Conservation (phyloP, 2,329 filamentous ascomycete genomes). For the Xylaria sp. region DNA sequence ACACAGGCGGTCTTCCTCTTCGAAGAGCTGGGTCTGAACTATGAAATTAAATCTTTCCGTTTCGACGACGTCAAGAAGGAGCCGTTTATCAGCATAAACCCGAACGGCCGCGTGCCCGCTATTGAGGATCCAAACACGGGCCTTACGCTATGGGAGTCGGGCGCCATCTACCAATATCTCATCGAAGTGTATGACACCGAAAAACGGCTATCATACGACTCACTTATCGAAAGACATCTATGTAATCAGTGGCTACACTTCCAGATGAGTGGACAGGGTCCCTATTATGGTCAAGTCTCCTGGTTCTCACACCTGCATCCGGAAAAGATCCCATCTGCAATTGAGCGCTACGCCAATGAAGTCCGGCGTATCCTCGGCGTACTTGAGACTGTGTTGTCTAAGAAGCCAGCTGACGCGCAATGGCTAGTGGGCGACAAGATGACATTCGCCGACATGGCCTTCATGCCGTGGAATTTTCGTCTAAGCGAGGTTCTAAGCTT, state of each 20-base stretch:
- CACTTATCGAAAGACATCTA: constrained; percentile 49
- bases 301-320: constrained; percentile 40
- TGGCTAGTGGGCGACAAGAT: constrained; percentile 50
- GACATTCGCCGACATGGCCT: constrained; percentile 44
- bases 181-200: constrained; percentile 48
- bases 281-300: constrained; percentile 49
- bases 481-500: not conserved
- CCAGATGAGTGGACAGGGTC: constrained; percentile 55
- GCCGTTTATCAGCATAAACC: constrained; percentile 2
- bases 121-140: constrained; percentile 37
- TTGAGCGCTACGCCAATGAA: constrained; percentile 49
- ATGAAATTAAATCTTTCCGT: constrained; percentile 36
- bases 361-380: constrained; percentile 47
- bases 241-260: constrained; percentile 57
- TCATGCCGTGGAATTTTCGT: constrained; percentile 35
- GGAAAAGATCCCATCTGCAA: constrained; percentile 45
- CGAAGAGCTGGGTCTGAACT: constrained; percentile 45
- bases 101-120: constrained; percentile 38
- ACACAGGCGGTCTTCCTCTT: constrained; percentile 34
- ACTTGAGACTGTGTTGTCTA: constrained; percentile 27
- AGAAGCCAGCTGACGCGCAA: constrained; percentile 14
- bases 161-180: constrained; percentile 36
- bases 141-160: constrained; percentile 35
- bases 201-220: constrained; percentile 51
- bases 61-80: constrained; percentile 42